A percentile compares a stretch with the other conserved stretches of the same genome.
Conservation (phyloP, 345 rosid species). For the Sonneratia caseolaris region DNA sequence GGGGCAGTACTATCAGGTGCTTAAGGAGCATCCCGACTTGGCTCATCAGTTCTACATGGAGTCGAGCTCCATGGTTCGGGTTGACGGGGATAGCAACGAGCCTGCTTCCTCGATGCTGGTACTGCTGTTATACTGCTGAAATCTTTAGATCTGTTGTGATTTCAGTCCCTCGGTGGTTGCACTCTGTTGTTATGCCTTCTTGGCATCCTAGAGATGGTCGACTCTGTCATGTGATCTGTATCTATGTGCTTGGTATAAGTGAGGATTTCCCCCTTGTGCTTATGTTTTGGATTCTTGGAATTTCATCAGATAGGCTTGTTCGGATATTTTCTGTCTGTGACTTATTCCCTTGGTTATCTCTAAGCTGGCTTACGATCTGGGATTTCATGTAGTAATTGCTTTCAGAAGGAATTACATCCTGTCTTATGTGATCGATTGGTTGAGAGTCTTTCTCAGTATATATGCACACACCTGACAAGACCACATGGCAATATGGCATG, state of each 20-base stretch:
- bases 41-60: slow-evolving; percentile 83
- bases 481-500: too few relatives aligned
- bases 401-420: not conserved
- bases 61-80: slow-evolving; percentile 57
- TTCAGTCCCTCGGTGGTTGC: not conserved
- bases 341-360: not conserved
- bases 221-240: not conserved
- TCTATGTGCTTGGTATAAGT: not conserved
- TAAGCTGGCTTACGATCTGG: not conserved
- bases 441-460: not conserved
- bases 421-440: not conserved
- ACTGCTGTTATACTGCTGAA: not conserved
- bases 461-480: too few relatives aligned
- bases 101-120: slow-evolving; percentile 76
- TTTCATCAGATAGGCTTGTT: not conserved
- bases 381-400: not conserved
- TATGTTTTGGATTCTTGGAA: not conserved
- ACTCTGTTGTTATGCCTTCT: not conserved
- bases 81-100: slow-evolving; percentile 61
- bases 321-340: not conserved
- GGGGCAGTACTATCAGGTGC: slow-evolving; percentile 80
- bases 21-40: slow-evolving; percentile 74
- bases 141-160: not conserved
- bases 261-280: not conserved
- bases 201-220: not conserved